Evolutionary conservation across 2,329 filamentous ascomycete species (phyloP).

Genomic region (Stagonosporopsis tanaceti): DNA sequence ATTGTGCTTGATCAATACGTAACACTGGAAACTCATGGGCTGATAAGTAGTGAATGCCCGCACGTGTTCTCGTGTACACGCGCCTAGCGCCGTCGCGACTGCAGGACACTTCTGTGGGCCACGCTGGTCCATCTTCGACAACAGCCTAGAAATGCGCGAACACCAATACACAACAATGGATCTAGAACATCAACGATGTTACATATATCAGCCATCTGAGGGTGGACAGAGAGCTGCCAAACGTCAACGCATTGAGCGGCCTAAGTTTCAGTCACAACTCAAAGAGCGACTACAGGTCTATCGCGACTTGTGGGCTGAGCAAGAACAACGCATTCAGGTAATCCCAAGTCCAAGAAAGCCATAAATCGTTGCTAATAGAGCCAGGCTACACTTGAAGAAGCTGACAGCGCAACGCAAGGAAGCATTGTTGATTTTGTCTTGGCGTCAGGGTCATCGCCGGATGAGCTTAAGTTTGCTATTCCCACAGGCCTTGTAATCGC

Average conservation of each 20-base stretch:
- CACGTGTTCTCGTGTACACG: constrained; percentile 41
- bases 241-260: constrained; percentile 48
- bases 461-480: constrained; percentile 57
- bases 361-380: constrained; percentile 19
- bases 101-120: constrained; percentile 7
- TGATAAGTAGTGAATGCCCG: neutral
- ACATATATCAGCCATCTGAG: constrained; percentile 53
- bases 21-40: neutral
- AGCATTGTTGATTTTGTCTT: constrained; percentile 52
- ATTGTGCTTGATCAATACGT: neutral
- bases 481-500: constrained; percentile 77
- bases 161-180: constrained; percentile 50
- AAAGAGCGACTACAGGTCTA: constrained; percentile 67
- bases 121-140: constrained; percentile 18
- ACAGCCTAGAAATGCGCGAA: constrained; percentile 1
- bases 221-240: constrained; percentile 50
- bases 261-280: constrained; percentile 32
- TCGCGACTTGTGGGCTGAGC: constrained; percentile 68
- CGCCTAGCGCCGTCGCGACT: constrained; percentile 29
- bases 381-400: constrained; percentile 50
- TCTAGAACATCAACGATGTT: constrained; percentile 60
- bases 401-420: constrained; percentile 51
- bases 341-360: neutral
- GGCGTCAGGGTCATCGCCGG: constrained; percentile 28
- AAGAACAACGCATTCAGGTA: constrained; percentile 71